Conservation (phyloP, 805 yeast genomes). For the Suhomyces sp. region DNA sequence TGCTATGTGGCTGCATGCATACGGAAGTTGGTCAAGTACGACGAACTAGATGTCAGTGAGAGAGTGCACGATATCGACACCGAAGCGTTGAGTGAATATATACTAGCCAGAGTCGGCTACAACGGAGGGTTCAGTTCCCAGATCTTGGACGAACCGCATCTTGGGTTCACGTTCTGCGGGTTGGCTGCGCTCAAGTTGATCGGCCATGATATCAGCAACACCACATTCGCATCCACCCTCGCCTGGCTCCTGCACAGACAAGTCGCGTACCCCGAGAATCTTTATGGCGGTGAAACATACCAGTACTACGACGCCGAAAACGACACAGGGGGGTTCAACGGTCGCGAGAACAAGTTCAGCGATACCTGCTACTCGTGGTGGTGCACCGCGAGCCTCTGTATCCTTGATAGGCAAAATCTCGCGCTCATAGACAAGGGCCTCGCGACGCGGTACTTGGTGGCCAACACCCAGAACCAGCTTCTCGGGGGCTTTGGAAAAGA, state of each 20-base stretch:
- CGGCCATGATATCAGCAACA: slow-evolving; percentile 14
- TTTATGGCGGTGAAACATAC: slow-evolving; percentile 28
- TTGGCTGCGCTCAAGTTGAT: slow-evolving; percentile 54
- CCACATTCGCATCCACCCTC: slow-evolving; percentile 29
- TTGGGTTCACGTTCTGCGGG: slow-evolving; percentile 86
- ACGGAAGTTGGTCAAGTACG: slow-evolving; percentile 46
- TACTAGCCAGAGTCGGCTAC: slow-evolving; percentile 27
- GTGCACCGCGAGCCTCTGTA: slow-evolving; percentile 58
- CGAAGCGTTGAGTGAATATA: slow-evolving; percentile 33
- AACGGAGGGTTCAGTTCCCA: slow-evolving; percentile 73
- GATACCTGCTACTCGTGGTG: slow-evolving; percentile 91
- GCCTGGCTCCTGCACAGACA: slow-evolving; percentile 69
- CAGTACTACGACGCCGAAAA: slow-evolving; percentile 35
- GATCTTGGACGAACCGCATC: slow-evolving; percentile 64
- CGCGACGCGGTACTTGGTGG: slow-evolving; percentile 45
- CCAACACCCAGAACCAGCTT: slow-evolving; percentile 54
- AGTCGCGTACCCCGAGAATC: slow-evolving; percentile 32
- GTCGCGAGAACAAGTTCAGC: slow-evolving; percentile 77
- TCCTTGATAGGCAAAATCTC: slow-evolving; percentile 32
- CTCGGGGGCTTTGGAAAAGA: slow-evolving; percentile 79
- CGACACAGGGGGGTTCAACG: slow-evolving; percentile 81
- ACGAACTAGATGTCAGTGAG: slow-evolving; percentile 15
- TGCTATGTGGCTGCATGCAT: slow-evolving; percentile 72
- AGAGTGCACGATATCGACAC: slow-evolving; percentile 41
- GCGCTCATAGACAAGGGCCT: slow-evolving; percentile 33